Evolutionary conservation across 2,329 filamentous ascomycete genomes (phyloP), one percentile per base, ranked within the genome.

Genomic region (Conoideocrella luteorostrata): DNA sequence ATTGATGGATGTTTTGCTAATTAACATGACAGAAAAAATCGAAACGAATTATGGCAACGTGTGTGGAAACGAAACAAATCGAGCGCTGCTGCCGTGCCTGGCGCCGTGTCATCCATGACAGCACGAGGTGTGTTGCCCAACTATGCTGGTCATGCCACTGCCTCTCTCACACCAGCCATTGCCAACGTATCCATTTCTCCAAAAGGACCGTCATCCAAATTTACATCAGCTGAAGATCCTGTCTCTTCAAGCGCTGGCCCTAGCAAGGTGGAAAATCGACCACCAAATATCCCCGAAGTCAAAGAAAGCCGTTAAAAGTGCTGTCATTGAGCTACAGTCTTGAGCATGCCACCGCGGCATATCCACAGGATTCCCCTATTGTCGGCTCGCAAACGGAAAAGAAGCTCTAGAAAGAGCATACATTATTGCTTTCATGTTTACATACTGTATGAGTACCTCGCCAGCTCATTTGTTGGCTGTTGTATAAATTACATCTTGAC

Each of bases 111-210:
- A 3, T 71, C 75, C 4, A 72, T 69, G 35, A 78, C 73, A 11
- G 75, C 70, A 7, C 73, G 70, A 22, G 75, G 74, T n/a, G 67
- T 72, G 34, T 58, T 79, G 36, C 75, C 74, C 13, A 71, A 75
- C 24, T 77, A 74, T 44, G 57, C 65, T 9, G 74, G 74, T 15
- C 63, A 77, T 52, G 74, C 74, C 18, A 70, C 73, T 9, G 72
- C 74, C 18, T 75, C 70, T 37, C 61, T 75, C 17, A 61, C 65
- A 9, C 71, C 72, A 13, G 56, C 67, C 18, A 66, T 70, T 38
- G 66, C 63, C 28, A 69, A 69, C 47, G 53, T 61, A 17, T 58
- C 61, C 20, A 52, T 53, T 20, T 60, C 65, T 34, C 51, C 60
- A 40, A 64, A 63, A 39, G 43, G 43, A 13, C 53, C 57, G 10